Base-by-base conservation (phyloP, 495 filamentous ascomycete genomes). In the Podospora sp. region DNA sequence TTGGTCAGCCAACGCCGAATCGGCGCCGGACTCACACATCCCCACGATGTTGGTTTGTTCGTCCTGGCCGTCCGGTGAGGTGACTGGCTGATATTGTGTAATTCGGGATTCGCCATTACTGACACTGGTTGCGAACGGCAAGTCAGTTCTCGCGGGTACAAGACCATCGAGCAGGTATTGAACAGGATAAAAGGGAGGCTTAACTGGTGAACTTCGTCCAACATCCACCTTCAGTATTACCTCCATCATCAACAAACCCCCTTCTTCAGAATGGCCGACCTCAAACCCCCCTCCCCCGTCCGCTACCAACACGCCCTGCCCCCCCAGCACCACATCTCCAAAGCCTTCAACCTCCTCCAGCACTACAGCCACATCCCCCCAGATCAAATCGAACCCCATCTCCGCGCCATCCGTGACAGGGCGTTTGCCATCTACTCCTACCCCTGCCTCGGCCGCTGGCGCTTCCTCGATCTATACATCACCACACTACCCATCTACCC, bases 341-440 rank as follows among this genome's bases (percentile, higher is more conserved):
- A 65, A 46, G 63, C 63, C 5, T 65, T 69, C 60, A 58, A 60
- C 12, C 71, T 86, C 0, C 69, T 88, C 16, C 77, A 81, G 62
- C 74, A 79, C 25, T 85, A 86, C 68, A 84, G 81, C 63, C 69
- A 78, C 9, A 81, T 86, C 22, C 80, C 80, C 20, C 26, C 76
- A 0, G 76, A 73, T 6, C 71, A 83, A 26, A 73, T 86, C 57
- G 72, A 85, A 24, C 65, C 76, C 8, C 84, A 86, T 76, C 75
- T 86, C 52, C 77, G 76, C 18, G 67, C 75, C 40, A 71, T 85
- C 62, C 72, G 80, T 26, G 76, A 79, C 27, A 75, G 74, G 62
- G 81, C 81, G 0, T 81, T 74, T 72, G 24, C 65, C 50, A 56
- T 81, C 40, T 77, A 71, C 58, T 71, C 72, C 6, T 83, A 83